Evolutionary conservation across 148 eudicot species (phyloP), one percentile per base, ranked within the genome.

Genomic region (Cornus florida): DNA sequence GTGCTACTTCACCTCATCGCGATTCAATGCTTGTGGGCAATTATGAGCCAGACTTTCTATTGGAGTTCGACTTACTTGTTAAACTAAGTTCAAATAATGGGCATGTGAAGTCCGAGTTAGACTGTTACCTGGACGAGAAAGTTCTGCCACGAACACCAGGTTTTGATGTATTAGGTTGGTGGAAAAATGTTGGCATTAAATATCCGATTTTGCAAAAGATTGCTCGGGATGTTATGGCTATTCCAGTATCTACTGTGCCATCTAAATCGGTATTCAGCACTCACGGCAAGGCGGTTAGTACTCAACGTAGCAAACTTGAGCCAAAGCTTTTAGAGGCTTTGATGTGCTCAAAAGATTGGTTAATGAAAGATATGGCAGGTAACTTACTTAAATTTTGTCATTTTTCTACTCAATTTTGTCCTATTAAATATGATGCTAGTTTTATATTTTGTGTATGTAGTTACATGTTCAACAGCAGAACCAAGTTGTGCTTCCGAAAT

Each of bases 331-430:
- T 83, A 70, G 79, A 83, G 69, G 71, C 62, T 16, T 64, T 78
- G 60, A 78, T 83, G 82, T 83, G 82, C 60, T 60, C 73, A 62
- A 81, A 75, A 57, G 78, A 77, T 65, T 74, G 82, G 82, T 35
- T 56, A 16, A 4, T 6, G 60, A 12, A 16, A 2, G 60, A 56
- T 10, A 56, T 10, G 19, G 60, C 13, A 56, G 60, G 60, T 56
- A 56, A 8, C 60, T 9, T 10, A 56, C 0, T 12, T 56, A 2
- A 56, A 10, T 28, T 28, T 56, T 56, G 13, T 16, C 19, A 56
- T 56, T 56, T 56, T 56, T 11, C 19, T 56, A 11, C 13, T 56
- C 14, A 8, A 16, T 56, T 56, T 39, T 39, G 6, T 10, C 6
- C 14, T 56, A 16, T 56, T 56, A 56, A 56, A 56, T 56, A 12